Conservation (phyloP, 345 rosid genomes). For the Sapria himalayana region DNA sequence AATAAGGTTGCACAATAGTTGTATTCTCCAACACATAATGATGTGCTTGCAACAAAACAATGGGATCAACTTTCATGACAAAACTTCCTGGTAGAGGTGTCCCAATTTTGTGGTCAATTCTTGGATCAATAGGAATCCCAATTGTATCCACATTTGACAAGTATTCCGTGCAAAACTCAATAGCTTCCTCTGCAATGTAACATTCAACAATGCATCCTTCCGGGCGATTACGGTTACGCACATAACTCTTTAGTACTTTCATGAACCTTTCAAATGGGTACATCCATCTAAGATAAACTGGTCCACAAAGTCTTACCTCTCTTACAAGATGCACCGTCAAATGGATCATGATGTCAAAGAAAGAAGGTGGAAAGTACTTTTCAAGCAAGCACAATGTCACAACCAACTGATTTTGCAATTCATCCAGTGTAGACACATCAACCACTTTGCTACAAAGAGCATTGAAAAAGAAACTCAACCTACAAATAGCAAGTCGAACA, state of each 20-base stretch:
- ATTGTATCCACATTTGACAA: background rate
- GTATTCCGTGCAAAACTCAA: background rate
- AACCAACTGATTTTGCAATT: background rate
- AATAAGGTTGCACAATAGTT: background rate
- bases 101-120: background rate
- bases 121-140: background rate
- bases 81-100: background rate
- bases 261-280: too few relatives aligned
- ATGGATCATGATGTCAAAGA: background rate
- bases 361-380: too few relatives aligned
- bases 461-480: background rate
- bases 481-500: background rate
- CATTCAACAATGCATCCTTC: background rate
- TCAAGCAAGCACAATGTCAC: background rate
- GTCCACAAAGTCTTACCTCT: too few relatives aligned
- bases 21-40: background rate
- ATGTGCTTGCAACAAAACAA: background rate
- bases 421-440: background rate
- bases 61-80: background rate
- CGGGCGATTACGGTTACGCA: background rate
- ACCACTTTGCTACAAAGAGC: background rate
- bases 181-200: background rate
- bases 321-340: background rate
- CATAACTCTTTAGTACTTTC: background rate
- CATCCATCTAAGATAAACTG: too few relatives aligned